Evolutionary conservation across 2,329 filamentous ascomycete genomes (phyloP).

Genomic region (Atkinsonella texensis): DNA sequence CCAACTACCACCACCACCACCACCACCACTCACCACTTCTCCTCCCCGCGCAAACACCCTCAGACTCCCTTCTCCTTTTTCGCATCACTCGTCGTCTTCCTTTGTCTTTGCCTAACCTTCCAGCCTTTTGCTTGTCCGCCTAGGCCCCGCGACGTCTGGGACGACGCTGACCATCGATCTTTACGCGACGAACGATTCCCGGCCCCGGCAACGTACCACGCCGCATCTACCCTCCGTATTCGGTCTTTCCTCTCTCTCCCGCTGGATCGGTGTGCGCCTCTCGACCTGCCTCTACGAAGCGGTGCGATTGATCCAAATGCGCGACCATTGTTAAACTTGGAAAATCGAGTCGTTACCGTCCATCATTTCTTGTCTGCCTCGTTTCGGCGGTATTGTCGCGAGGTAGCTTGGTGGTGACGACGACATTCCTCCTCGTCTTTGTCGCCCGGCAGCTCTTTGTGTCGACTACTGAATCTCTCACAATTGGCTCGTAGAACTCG

Average conservation of each 20-base stretch:
- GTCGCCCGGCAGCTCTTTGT: neutral
- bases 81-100: neutral
- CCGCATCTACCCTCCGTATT: neutral
- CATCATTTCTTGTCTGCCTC: neutral
- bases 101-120: neutral
- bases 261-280: constrained; percentile 1
- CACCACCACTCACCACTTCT: constrained; percentile 1
- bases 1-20: constrained; percentile 3
- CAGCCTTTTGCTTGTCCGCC: neutral
- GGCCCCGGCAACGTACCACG: neutral
- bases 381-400: neutral
- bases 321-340: neutral
- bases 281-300: neutral
- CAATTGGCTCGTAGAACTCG: neutral
- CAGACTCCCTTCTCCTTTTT: neutral
- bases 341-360: neutral
- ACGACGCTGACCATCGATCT: constrained; percentile 1
- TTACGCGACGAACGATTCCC: constrained; percentile 1
- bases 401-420: constrained; percentile 1
- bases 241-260: neutral
- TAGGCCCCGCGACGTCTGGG: constrained; percentile 4
- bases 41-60: constrained; percentile 1
- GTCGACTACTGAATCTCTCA: neutral
- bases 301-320: neutral
- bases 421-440: neutral